phyloP scores from a whole-genome alignment of 2,329 filamentous ascomycete genomes.

The Coleophoma cylindrospora region DNA sequence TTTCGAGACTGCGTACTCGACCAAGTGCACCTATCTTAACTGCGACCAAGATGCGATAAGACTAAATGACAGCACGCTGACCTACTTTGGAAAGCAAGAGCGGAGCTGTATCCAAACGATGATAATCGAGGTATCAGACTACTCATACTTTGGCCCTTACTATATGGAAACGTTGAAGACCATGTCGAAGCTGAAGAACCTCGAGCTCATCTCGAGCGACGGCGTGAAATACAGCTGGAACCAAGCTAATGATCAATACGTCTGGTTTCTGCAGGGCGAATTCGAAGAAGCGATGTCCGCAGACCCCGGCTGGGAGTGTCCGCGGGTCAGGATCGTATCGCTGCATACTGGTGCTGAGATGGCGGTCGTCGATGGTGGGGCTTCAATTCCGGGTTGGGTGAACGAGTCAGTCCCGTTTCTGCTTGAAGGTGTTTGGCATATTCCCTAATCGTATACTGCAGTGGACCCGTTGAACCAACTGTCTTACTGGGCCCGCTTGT shows the following conservation, averaged over 20 bases:
- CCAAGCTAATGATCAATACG: constrained; percentile 1
- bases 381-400: constrained; percentile 11
- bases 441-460: no score
- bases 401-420: not conserved
- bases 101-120: constrained; percentile 10
- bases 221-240: constrained; percentile 4
- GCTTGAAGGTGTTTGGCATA: no score
- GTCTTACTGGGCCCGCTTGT: no score
- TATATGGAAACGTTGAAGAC: constrained; percentile 15
- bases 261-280: constrained; percentile 9
- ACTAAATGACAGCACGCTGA: constrained; percentile 12
- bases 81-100: constrained; percentile 12
- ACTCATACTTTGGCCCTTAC: constrained; percentile 20
- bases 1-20: constrained; percentile 9
- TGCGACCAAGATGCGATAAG: constrained; percentile 14
- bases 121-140: constrained; percentile 16
- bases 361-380: constrained; percentile 12
- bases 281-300: constrained; percentile 11
- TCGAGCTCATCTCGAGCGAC: constrained; percentile 12
- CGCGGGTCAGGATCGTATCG: constrained; percentile 15
- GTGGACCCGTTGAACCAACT: no score
- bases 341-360: constrained; percentile 8
- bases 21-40: constrained; percentile 14
- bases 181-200: constrained; percentile 16
- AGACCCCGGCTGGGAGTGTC: constrained; percentile 19